phyloP scores from a whole-genome alignment of 2,329 filamentous ascomycete genomes.

The Corinectria fuckeliana region DNA sequence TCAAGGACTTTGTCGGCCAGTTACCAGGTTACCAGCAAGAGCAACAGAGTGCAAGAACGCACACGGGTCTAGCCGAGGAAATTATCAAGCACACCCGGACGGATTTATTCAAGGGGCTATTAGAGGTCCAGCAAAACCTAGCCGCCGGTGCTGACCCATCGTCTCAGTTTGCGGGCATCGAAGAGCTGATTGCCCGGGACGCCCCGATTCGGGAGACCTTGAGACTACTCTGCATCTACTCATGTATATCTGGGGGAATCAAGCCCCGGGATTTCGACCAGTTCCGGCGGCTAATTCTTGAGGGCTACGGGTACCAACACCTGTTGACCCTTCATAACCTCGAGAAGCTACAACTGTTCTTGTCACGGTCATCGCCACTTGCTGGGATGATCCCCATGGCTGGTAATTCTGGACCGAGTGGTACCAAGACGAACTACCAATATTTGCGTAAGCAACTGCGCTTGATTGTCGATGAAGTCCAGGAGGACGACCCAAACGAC shows the following conservation, averaged over 20 bases:
- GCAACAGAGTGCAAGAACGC: constrained; percentile 88
- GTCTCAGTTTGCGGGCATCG: constrained; percentile 87
- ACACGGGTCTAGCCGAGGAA: constrained; percentile 91
- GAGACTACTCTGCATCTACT: constrained; percentile 88
- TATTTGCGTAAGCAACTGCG: constrained; percentile 85
- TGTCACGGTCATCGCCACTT: constrained; percentile 77
- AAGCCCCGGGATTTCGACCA: constrained; percentile 87
- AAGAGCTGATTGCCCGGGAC: constrained; percentile 91
- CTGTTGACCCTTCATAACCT: constrained; percentile 86
- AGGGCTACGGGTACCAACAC: constrained; percentile 95
- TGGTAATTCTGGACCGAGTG: constrained; percentile 59
- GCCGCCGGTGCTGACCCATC: constrained; percentile 89
- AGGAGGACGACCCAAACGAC: constrained; percentile 92
- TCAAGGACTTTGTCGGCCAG: constrained; percentile 94
- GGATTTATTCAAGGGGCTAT: constrained; percentile 83
- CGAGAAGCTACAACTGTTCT: constrained; percentile 87
- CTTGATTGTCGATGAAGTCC: constrained; percentile 94
- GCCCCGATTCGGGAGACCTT: constrained; percentile 82
- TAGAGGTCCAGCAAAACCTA: constrained; percentile 96
- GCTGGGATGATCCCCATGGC: constrained; percentile 82
- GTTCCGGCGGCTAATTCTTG: constrained; percentile 85
- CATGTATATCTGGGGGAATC: constrained; percentile 86
- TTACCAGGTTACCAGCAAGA: constrained; percentile 92
- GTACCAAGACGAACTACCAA: constrained; percentile 87
- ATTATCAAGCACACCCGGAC: constrained; percentile 92